A percentile compares a stretch with the other conserved stretches of the same genome.
phyloP scores from a whole-genome alignment of 495 filamentous ascomycete species.

The Talaromyces adpressus region DNA sequence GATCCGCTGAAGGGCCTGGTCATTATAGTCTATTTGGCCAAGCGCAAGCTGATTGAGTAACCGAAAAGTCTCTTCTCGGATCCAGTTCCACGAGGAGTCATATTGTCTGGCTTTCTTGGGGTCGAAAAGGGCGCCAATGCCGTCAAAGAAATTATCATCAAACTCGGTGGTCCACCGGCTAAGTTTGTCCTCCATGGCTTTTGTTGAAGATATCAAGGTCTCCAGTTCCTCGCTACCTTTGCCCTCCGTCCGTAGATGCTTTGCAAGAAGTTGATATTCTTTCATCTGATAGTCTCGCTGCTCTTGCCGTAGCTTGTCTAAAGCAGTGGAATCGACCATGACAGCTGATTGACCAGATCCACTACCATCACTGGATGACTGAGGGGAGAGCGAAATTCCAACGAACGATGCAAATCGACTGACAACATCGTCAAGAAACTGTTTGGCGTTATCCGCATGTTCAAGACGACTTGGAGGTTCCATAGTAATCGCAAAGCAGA shows the following conservation, averaged over 20 bases:
- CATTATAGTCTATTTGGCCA: slow-evolving; percentile 80
- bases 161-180: slow-evolving; percentile 94
- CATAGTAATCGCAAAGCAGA: slow-evolving; percentile 83
- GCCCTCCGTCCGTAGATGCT: neutral
- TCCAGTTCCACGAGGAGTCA: slow-evolving; percentile 99
- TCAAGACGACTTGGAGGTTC: slow-evolving; percentile 83
- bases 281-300: neutral
- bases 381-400: slow-evolving; percentile 76
- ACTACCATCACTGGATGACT: slow-evolving; percentile 64
- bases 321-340: slow-evolving; percentile 84
- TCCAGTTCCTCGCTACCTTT: slow-evolving; percentile 67
- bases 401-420: slow-evolving; percentile 83
- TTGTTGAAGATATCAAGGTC: slow-evolving; percentile 81
- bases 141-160: slow-evolving; percentile 88
- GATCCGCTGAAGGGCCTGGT: slow-evolving; percentile 69
- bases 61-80: slow-evolving; percentile 87
- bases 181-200: slow-evolving; percentile 83
- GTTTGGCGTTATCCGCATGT: slow-evolving; percentile 83
- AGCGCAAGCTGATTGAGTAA: slow-evolving; percentile 99
- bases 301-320: neutral
- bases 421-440: slow-evolving; percentile 74
- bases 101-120: slow-evolving; percentile 89
- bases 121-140: slow-evolving; percentile 90
- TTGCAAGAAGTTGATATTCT: neutral
- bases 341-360: slow-evolving; percentile 69